Percentiles rank a stretch among this genome's conserved stretches.
Evolutionary conservation across 768 basidiomycete genomes (phyloP).

Genomic region (Lentinula aciculospora): DNA sequence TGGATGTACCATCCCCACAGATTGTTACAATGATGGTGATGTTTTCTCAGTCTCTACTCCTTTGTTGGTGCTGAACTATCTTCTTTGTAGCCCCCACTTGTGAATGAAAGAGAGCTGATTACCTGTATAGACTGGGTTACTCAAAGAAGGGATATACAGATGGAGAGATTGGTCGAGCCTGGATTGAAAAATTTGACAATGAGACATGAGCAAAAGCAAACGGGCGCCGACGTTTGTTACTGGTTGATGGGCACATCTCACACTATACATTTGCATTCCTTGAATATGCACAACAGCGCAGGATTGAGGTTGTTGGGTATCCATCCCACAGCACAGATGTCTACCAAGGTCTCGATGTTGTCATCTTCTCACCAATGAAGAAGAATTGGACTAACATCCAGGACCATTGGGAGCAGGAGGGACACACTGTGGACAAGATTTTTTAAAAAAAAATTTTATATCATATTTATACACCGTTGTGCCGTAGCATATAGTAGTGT

Average conservation of each 20-base stretch:
- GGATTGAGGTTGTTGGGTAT: constrained; percentile 1
- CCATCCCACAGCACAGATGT: constrained; percentile 8
- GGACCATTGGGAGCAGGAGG: neutral
- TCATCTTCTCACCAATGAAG: constrained; percentile 14
- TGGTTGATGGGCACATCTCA: constrained; percentile 22
- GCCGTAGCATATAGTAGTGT: too few species aligned
- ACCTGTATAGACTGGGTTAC: neutral
- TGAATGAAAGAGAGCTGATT: too few species aligned
- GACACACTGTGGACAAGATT: too few species aligned
- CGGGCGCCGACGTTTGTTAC: constrained; percentile 12
- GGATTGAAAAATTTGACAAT: constrained; percentile 20
- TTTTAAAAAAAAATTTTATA: too few species aligned
- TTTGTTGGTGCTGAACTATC: constrained; percentile 26
- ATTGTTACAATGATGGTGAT: constrained; percentile 37
- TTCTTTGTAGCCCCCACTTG: constrained; percentile 10
- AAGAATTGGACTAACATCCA: constrained; percentile 5
- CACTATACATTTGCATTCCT: constrained; percentile 4
- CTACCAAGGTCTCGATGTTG: constrained; percentile 19
- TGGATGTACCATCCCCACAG: constrained; percentile 27
- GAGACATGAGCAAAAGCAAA: constrained; percentile 13
- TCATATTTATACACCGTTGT: too few species aligned
- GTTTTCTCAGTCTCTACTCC: constrained; percentile 26
- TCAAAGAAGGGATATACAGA: constrained; percentile 20
- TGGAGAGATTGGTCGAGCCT: constrained; percentile 14
- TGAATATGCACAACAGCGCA: neutral